Base-by-base conservation (phyloP, 2,329 filamentous ascomycete genomes). In the Cercospora sp. region DNA sequence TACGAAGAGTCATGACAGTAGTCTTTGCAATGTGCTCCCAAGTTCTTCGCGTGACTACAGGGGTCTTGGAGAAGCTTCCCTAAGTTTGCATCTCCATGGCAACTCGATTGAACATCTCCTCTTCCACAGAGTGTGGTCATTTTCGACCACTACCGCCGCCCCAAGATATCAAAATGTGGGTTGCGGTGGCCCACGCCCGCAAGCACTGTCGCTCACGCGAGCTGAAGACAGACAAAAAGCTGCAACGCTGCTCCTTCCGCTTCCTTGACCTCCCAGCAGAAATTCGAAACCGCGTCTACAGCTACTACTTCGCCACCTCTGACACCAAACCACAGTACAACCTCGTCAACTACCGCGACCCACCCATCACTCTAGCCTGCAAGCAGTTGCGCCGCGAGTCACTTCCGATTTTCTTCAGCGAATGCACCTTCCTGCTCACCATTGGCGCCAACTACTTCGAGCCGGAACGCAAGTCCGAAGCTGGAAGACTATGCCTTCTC, bases 231-330 rank as follows among this genome's bases (percentile, higher is more conserved):
- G 48, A 40, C 20, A n/a, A 40, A 18, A 53, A 28, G 13, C 23
- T 1, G 48, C 48, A 6, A 5, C 12, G 20, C 3, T 53, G 20
- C 48, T 28, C 48, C 12, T 75, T 63, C 66, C 73, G 40, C 64
- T 70, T 55, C 64, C 67, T 60, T 67, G 68, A 36, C 69, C 73
- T 59, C 60, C 70, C 60, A 72, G 88, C 88, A 0, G 67, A 66
- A 57, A 84, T 87, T 16, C 30, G 64, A 60, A 60, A 64, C 18
- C 60, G 33, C 9, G 33, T 64, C 55, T 66, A 66, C 51, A 63
- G 59, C 51, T 60, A 18, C 53, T 31, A 36, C 53, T 66, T 66
- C 33, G 33, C 28, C 18, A 30, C 3, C 12, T 16, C 13, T 10
- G 13, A 59, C 3, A 16, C 31, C 12, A 55, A 53, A 28, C 42